Conservation (phyloP, 2,329 filamentous ascomycete species). For the Colletotrichum graminicola region DNA sequence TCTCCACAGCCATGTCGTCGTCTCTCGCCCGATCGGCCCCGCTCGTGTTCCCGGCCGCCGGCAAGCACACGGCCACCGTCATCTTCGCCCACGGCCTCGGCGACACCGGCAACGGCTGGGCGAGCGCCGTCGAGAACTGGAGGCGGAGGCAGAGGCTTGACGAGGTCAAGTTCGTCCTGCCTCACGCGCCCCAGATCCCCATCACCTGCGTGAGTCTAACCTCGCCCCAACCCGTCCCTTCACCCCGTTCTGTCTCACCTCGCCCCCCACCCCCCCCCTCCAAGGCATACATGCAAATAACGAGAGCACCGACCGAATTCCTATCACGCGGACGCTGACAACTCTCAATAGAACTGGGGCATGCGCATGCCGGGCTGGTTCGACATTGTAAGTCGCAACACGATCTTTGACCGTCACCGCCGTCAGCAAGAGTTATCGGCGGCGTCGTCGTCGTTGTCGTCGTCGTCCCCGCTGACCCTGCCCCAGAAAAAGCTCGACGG, state of each 20-base stretch:
- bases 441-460: conserved; percentile 9
- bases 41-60: conserved; percentile 82
- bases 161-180: conserved; percentile 94
- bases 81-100: conserved; percentile 95
- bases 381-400: conserved; percentile 71
- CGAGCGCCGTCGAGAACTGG: conserved; percentile 88
- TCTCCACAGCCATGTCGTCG: conserved; percentile 27
- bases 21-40: conserved; percentile 53
- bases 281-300: not conserved
- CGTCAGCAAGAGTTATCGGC: not conserved
- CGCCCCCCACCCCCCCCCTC: too few species aligned
- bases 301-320: not conserved
- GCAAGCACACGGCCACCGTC: conserved; percentile 90
- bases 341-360: conserved; percentile 71
- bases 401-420: conserved; percentile 21
- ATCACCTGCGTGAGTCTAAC: conserved; percentile 77
- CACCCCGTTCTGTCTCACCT: not conserved
- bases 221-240: not conserved
- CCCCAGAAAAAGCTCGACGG: conserved; percentile 49
- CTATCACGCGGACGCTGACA: not conserved
- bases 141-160: conserved; percentile 82
- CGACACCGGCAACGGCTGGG: conserved; percentile 84
- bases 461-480: conserved; percentile 9
- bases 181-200: conserved; percentile 87
- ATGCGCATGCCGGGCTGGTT: conserved; percentile 91